These are phyloP conservation scores for Hymenoscyphus scutula DNA, from an alignment of 2,329 filamentous ascomycete species.

Conservation along the genomic window DNA sequence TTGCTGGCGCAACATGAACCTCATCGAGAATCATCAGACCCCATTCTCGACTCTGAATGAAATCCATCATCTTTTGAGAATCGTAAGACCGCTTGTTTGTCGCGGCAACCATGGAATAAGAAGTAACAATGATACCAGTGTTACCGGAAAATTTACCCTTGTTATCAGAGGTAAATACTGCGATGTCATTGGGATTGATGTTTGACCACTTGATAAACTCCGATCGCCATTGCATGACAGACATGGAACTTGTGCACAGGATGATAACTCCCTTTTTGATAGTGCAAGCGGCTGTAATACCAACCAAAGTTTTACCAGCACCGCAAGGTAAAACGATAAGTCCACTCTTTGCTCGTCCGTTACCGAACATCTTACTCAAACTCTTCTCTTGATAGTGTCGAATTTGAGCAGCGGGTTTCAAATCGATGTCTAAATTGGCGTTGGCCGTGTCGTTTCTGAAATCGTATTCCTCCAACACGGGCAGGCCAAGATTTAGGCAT, in stretches of 20 bases:
- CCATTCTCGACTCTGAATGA: constrained; percentile 87
- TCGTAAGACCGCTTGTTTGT: constrained; percentile 85
- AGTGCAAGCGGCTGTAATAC: constrained; percentile 96
- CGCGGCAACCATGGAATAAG: constrained; percentile 98
- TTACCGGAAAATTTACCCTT: constrained; percentile 84
- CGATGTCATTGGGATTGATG: constrained; percentile 88
- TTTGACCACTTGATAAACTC: constrained; percentile 99
- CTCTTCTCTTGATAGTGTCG: constrained; percentile 96
- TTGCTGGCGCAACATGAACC: constrained; percentile 95
- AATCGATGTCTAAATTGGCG: constrained; percentile 87
- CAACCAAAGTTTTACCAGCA: constrained; percentile 93
- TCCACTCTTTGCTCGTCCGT: constrained; percentile 92
- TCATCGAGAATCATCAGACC: constrained; percentile 96
- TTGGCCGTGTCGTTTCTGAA: constrained; percentile 90
- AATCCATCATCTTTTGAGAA: constrained; percentile 96
- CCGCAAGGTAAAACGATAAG: constrained; percentile 97
- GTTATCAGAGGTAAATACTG: constrained; percentile 90
- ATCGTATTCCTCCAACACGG: constrained; percentile 94
- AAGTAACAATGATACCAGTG: constrained; percentile 95
- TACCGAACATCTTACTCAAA: constrained; percentile 98
- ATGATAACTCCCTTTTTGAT: constrained; percentile 97
- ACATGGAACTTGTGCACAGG: constrained; percentile 96
- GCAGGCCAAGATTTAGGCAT: constrained; percentile 81
- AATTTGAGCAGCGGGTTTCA: constrained; percentile 86
- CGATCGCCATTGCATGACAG: constrained; percentile 91